Evolutionary conservation across 768 basidiomycete genomes (phyloP), one percentile per base, ranked within the genome.

Genomic region (Hygrocybe punicea): DNA sequence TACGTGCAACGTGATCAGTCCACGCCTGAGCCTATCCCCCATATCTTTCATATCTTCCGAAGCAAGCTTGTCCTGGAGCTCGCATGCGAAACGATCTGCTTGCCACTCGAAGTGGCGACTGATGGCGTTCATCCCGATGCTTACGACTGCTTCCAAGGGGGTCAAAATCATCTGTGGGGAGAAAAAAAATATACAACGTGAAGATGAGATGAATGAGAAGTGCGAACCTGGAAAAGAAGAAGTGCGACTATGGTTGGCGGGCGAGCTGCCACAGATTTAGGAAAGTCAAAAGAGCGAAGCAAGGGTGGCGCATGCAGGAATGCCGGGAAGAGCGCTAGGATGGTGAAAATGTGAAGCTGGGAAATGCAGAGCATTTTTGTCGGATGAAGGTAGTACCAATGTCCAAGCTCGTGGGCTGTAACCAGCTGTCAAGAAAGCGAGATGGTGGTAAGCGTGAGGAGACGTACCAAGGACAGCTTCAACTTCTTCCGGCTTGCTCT

Each of bases 311-410:
- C 87, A 50, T 84, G 83, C 49, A 93, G 77, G 81, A 95, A 94
- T 1, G 91, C 89, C n/a, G 90, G 90, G 81, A 93, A 94, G 63
- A 89, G 78, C 1, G 87, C 84, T 51, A 96, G 83, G 64, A 95
- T 89, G 62, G 84, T 79, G 73, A 96, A 90, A 60, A 93, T 82
- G 77, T 97, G 93, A 52, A 93, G 50, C 65, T 98, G 94, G 39
- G 89, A 89, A 62, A 96, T 81, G 56, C 84, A 76, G 67, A 98
- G 80, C 67, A 97, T 81, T 70, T 97, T 93, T 59, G 87, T 87
- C 1, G 93, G 91, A 77, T 98, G 96, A 63, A 85, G 79, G 75
- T 85, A 85, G 67, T 88, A 91, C 94, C 96, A 98, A 75, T 98
- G 96, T 0, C 96, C 96, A 35, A 98, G 87, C 65, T 98, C 95